A percentile compares a stretch with the other conserved stretches of the same genome.
Conservation (phyloP, 306 rosid species). For the Rosa rugosa region DNA sequence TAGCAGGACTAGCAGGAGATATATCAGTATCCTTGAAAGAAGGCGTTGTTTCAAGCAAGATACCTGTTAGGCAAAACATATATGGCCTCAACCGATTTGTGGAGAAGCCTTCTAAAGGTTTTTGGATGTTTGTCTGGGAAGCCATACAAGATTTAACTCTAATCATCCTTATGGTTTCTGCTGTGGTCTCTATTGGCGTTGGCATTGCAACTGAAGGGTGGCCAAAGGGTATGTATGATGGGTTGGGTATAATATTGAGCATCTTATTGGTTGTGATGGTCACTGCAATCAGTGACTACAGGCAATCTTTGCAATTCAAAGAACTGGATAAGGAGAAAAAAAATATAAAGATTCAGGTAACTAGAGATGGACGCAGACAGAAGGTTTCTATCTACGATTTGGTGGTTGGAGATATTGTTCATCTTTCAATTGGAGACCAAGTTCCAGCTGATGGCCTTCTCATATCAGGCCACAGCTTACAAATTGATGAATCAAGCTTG, state of each 20-base stretch:
- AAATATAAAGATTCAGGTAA: constrained; percentile 70
- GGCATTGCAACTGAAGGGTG: constrained; percentile 84
- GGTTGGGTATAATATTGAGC: constrained; percentile 77
- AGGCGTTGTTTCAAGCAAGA: constrained; percentile 48
- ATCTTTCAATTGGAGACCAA: constrained; percentile 75
- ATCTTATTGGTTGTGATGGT: constrained; percentile 71
- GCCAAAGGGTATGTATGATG: constrained; percentile 87
- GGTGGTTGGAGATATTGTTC: constrained; percentile 82
- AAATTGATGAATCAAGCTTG: constrained; percentile 78
- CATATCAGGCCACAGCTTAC: constrained; percentile 65
- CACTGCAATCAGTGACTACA: constrained; percentile 80
- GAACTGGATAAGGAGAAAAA: constrained; percentile 87
- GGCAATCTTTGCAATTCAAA: constrained; percentile 78
- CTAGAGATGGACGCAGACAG: constrained; percentile 66
- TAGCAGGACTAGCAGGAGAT: constrained; percentile 57
- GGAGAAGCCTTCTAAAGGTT: constrained; percentile 72
- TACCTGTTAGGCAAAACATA: constrained; percentile 47
- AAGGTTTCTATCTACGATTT: constrained; percentile 73
- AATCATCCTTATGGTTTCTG: constrained; percentile 62
- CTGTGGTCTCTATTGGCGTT: constrained; percentile 61
- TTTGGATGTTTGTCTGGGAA: constrained; percentile 91
- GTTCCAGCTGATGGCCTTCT: constrained; percentile 87
- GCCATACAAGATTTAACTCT: constrained; percentile 88
- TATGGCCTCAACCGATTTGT: constrained; percentile 52
- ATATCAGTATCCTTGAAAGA: constrained; percentile 46